Conservation (phyloP, 2,329 filamentous ascomycete genomes). For the Davidsoniella virescens region DNA sequence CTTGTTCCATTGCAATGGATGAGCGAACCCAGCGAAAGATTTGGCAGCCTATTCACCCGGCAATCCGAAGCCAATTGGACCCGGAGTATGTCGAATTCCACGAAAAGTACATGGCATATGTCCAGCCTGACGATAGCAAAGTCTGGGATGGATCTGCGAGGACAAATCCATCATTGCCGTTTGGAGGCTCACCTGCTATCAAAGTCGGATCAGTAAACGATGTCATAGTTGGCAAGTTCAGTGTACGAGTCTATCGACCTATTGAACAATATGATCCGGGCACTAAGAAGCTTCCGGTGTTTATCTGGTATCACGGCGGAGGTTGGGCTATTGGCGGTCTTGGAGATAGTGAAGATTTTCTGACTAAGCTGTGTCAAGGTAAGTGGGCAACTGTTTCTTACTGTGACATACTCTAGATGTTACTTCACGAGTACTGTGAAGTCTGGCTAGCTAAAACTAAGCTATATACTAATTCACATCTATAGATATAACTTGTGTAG, state of each 20-base stretch:
- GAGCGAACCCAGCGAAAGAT: neutral
- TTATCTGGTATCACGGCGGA: constrained; percentile 33
- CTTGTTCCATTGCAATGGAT: too few relatives aligned
- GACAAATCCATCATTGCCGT: constrained; percentile 16
- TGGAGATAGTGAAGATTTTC: constrained; percentile 26
- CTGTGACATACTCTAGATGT: too few relatives aligned
- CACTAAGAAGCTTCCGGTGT: constrained; percentile 15
- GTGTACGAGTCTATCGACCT: constrained; percentile 20
- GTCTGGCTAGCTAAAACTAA: constrained; percentile 18
- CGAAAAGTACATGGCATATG: constrained; percentile 22
- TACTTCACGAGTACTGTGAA: too few relatives aligned
- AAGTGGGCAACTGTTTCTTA: neutral
- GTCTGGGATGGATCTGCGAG: constrained; percentile 21
- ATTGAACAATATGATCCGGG: constrained; percentile 7
- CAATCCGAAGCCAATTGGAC: constrained; percentile 20
- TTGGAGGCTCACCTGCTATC: constrained; percentile 16
- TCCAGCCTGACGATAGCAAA: constrained; percentile 20
- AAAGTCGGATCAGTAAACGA: constrained; percentile 19
- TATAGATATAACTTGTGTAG: constrained; percentile 24
- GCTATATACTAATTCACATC: constrained; percentile 30
- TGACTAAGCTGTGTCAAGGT: constrained; percentile 19
- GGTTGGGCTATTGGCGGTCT: constrained; percentile 30
- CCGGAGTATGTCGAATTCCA: constrained; percentile 25
- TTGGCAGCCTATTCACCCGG: constrained; percentile 21
- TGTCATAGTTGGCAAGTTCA: constrained; percentile 17